Conservation (phyloP, 1,284 basidiomycete species). For the Cryptococcus hybrid region DNA sequence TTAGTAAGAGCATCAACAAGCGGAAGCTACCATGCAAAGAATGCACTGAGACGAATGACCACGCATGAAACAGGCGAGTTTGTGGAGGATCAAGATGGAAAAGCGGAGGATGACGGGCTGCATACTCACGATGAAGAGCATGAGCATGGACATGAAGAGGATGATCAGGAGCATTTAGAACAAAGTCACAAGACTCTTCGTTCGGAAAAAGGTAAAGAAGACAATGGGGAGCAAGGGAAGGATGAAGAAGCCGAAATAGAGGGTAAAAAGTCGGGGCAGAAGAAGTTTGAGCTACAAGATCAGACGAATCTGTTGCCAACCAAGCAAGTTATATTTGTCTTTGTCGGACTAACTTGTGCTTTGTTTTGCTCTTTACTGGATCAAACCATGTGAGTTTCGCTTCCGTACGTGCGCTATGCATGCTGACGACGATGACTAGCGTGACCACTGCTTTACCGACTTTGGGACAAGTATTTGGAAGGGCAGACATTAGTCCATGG, state of each 20-base stretch:
- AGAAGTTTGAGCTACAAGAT: slow-evolving; percentile 57
- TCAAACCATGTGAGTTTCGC: slow-evolving; percentile 49
- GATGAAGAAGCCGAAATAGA: slow-evolving; percentile 15
- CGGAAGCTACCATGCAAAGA: slow-evolving; percentile 28
- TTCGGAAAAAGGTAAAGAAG: not conserved
- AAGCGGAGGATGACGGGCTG: slow-evolving; percentile 4
- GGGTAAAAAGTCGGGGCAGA: slow-evolving; percentile 9
- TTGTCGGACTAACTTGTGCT: slow-evolving; percentile 57
- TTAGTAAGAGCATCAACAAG: slow-evolving; percentile 8
- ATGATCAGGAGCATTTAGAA: not conserved
- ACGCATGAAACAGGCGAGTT: slow-evolving; percentile 44
- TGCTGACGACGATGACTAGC: slow-evolving; percentile 52
- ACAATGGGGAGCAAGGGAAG: not conserved
- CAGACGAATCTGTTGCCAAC: slow-evolving; percentile 74
- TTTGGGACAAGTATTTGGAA: slow-evolving; percentile 65
- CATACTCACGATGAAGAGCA: slow-evolving; percentile 37
- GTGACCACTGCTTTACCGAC: slow-evolving; percentile 69
- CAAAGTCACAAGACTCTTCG: not conserved
- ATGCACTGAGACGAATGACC: slow-evolving; percentile 39
- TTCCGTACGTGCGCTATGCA: slow-evolving; percentile 41
- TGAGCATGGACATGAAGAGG: slow-evolving; percentile 4
- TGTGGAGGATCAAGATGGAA: slow-evolving; percentile 2
- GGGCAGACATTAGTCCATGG: slow-evolving; percentile 66
- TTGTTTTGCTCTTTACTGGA: slow-evolving; percentile 58
- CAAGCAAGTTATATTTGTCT: slow-evolving; percentile 63